These are phyloP conservation scores for Rubia occidens DNA, from an alignment of 305 asterid species.

Conservation along the genomic window DNA sequence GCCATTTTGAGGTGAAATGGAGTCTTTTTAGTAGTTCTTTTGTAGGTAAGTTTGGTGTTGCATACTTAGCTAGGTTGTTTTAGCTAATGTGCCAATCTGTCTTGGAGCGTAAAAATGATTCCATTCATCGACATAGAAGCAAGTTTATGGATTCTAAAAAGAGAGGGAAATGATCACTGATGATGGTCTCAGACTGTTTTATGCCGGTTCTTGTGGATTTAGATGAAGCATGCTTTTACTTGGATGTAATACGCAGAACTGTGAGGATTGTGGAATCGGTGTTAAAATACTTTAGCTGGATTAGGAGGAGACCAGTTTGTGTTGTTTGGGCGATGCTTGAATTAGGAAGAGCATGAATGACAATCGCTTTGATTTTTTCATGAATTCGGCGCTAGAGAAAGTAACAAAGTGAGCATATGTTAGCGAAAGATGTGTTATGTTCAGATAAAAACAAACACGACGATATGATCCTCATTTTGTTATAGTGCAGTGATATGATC, in stretches of 20 bases:
- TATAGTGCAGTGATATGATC: no score
- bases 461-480: no score
- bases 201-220: background rate
- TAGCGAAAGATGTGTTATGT: no score
- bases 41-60: background rate
- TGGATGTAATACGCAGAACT: background rate
- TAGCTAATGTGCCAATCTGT: background rate
- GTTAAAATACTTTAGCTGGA: no score
- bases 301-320: no score
- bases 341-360: no score
- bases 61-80: background rate
- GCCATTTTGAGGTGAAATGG: background rate
- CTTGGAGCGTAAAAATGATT: background rate
- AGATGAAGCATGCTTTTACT: background rate
- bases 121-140: background rate
- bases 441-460: no score
- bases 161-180: background rate
- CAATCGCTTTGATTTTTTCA: no score
- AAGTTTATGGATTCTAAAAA: background rate
- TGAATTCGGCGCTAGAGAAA: no score
- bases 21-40: background rate
- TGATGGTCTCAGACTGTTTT: background rate
- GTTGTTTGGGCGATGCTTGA: no score
- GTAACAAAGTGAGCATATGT: no score
- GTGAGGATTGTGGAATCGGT: no score